Evolutionary conservation across 257 asterid genomes (phyloP).

Genomic region (Nicotiana sylvestris): DNA sequence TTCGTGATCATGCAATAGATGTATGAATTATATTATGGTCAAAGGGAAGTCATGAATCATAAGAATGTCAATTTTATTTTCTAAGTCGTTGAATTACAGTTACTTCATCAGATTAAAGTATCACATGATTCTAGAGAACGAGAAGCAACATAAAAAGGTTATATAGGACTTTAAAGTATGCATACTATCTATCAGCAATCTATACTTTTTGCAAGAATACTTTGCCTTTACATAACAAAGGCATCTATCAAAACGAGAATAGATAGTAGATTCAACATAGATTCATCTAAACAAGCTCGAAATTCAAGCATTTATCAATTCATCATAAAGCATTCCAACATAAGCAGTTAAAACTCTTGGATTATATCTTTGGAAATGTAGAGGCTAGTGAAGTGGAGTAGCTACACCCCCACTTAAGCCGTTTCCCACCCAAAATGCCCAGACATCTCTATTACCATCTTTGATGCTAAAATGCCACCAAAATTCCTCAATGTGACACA

Average conservation of each 20-base stretch:
- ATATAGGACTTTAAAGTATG: slow-evolving; percentile 10
- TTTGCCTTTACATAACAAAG: neutral
- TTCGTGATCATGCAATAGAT: neutral
- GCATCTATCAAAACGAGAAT: neutral
- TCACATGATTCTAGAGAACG: neutral
- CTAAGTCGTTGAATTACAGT: neutral
- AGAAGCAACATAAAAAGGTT: neutral
- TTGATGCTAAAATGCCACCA: neutral
- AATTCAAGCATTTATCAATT: neutral
- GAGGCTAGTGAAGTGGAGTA: neutral
- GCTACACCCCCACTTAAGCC: neutral
- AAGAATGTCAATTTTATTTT: neutral
- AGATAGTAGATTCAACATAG: neutral
- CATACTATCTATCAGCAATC: slow-evolving; percentile 32
- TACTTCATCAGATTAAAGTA: neutral
- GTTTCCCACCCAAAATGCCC: neutral
- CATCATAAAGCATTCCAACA: neutral
- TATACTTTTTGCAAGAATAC: neutral
- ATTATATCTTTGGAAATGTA: neutral
- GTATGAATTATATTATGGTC: neutral
- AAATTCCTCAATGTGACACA: too few species aligned
- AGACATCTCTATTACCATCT: neutral
- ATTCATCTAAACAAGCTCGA: neutral
- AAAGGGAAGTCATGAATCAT: neutral
- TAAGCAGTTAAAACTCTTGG: neutral